phyloP scores from a whole-genome alignment of 768 basidiomycete species.

The Termitomyces sp. region DNA sequence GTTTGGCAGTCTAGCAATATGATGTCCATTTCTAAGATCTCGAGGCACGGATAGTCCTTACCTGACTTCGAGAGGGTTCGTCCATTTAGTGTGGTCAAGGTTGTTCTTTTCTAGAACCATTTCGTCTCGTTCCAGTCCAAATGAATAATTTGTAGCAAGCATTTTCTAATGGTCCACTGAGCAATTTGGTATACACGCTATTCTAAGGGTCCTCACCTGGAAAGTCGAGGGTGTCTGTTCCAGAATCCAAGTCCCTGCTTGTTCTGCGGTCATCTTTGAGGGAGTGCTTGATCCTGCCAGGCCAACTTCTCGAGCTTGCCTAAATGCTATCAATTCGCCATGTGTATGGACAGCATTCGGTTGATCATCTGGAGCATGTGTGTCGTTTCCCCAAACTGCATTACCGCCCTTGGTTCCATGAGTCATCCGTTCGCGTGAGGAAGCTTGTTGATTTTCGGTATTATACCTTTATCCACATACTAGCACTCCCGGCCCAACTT shows the following conservation, averaged over 20 bases:
- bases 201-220: slow-evolving; percentile 46
- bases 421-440: background rate
- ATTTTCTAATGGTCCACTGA: slow-evolving; percentile 55
- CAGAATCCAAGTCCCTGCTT: slow-evolving; percentile 77
- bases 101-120: slow-evolving; percentile 62
- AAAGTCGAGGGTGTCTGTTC: slow-evolving; percentile 81
- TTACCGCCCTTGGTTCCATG: slow-evolving; percentile 65
- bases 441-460: background rate
- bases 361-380: slow-evolving; percentile 79
- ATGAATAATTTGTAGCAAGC: slow-evolving; percentile 83
- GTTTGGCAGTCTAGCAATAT: slow-evolving; percentile 63
- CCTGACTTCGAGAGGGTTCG: slow-evolving; percentile 86
- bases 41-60: slow-evolving; percentile 22
- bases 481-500: slow-evolving; percentile 93
- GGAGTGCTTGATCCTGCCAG: slow-evolving; percentile 24
- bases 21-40: background rate
- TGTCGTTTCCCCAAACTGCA: slow-evolving; percentile 76
- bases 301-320: slow-evolving; percentile 29
- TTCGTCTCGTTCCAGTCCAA: slow-evolving; percentile 81
- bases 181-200: background rate
- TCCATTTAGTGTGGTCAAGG: slow-evolving; percentile 81
- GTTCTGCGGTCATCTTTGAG: slow-evolving; percentile 74
- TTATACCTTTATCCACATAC: slow-evolving; percentile 91
- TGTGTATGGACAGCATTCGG: slow-evolving; percentile 56
- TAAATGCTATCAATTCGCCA: slow-evolving; percentile 83